These are phyloP conservation scores for Ligustrum vulgare DNA, from an alignment of 257 asterid genomes.

Conservation along the genomic window DNA sequence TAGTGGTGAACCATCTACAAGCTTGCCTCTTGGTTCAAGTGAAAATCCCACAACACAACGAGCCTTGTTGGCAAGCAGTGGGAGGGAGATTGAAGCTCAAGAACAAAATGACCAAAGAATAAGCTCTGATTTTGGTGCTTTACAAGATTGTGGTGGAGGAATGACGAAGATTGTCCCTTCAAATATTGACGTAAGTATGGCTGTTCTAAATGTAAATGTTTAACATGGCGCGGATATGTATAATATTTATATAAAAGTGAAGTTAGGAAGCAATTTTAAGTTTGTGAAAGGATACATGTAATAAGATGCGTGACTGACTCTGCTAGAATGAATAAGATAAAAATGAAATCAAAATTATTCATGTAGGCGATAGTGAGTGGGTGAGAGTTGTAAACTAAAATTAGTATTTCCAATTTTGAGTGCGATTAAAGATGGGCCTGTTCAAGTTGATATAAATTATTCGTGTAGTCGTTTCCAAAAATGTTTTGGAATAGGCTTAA, in stretches of 20 bases:
- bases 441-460: neutral
- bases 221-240: neutral
- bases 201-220: neutral
- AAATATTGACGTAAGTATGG: conserved; percentile 65
- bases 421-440: neutral
- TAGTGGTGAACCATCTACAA: conserved; percentile 53
- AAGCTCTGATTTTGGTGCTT: conserved; percentile 39
- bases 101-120: conserved; percentile 43
- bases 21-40: conserved; percentile 52
- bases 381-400: too few species aligned
- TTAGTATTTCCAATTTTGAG: too few species aligned
- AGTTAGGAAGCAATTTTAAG: neutral
- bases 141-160: conserved; percentile 70
- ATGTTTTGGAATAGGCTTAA: neutral
- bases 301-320: neutral
- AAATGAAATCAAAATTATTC: too few species aligned
- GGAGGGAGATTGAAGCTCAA: conserved; percentile 41
- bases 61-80: conserved; percentile 33
- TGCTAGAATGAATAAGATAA: neutral
- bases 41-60: conserved; percentile 44
- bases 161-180: conserved; percentile 82
- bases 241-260: neutral
- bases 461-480: neutral
- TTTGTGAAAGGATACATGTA: neutral
- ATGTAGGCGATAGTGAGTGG: too few species aligned